Evolutionary conservation across 1,284 basidiomycete species (phyloP).

Genomic region (Inonotus obliquus): DNA sequence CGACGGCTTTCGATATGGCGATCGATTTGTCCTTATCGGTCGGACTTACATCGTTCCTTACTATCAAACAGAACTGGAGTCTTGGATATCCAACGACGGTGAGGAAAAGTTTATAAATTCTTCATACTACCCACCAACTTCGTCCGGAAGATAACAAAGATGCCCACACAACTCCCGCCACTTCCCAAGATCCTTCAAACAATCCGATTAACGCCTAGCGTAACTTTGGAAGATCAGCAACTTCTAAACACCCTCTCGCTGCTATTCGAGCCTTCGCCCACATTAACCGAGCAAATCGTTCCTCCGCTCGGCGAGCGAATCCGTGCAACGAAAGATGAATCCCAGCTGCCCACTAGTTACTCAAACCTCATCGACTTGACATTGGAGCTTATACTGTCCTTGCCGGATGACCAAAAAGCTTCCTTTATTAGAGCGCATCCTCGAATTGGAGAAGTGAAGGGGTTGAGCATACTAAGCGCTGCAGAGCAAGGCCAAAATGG

Average conservation of each 20-base stretch:
- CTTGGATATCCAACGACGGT: not conserved
- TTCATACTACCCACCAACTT: not conserved
- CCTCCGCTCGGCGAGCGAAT: constrained; percentile 42
- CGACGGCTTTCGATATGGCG: not conserved
- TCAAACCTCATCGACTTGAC: constrained; percentile 57
- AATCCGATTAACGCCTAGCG: not conserved
- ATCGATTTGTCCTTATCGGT: not conserved
- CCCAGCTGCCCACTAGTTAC: constrained; percentile 35
- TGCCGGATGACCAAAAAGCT: constrained; percentile 56
- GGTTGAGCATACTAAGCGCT: constrained; percentile 68
- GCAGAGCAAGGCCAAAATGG: constrained; percentile 61
- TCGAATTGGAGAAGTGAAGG: constrained; percentile 77
- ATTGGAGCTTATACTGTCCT: constrained; percentile 45
- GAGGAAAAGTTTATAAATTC: not conserved
- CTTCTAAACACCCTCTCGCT: constrained; percentile 32
- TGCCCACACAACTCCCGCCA: constrained; percentile 24
- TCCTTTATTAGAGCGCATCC: constrained; percentile 81
- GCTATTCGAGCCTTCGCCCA: constrained; percentile 70
- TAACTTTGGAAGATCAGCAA: not conserved
- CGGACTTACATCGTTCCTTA: too few relatives aligned
- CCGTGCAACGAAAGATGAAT: constrained; percentile 15
- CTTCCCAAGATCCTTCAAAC: constrained; percentile 30
- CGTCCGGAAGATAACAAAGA: not conserved
- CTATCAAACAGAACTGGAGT: too few relatives aligned
- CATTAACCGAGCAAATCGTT: constrained; percentile 51